Base-by-base conservation (phyloP, 192 early-diverging fungal genomes). In the Spinellus fusiger region DNA sequence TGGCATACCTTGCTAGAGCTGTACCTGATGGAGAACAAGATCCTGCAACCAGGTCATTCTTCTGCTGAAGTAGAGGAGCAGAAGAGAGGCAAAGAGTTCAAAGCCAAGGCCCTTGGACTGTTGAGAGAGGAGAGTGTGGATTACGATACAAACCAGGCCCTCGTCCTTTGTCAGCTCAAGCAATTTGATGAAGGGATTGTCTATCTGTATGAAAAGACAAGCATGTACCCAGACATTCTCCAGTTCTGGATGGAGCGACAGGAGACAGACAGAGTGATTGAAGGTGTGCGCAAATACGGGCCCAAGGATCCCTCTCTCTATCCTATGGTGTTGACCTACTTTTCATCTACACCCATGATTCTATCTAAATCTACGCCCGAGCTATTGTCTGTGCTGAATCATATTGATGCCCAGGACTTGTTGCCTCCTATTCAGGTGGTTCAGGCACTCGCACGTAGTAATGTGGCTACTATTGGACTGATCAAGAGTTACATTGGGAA, bases 1-100 rank as follows among this genome's bases (percentile, higher is more conserved):
- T 96, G 96, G 89, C 90, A 92, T 62, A 94, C 94, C 4, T 71
- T 99, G 25, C 64, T 99, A 54, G 94, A 99, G 64, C 80, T 99
- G 20, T 93, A 96, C 60, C 69, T 84, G 38, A 62, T 95, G 62
- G 80, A 80, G 50, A 78, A 65, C 32, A 62, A 70, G 32, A 32
- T 71, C 33, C 28, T 61, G 8, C 22, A 32, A 12, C 22, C 31
- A n/a, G n/a, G n/a, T n/a, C n/a, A n/a, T n/a, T n/a, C n/a, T n/a
- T n/a, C n/a, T n/a, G n/a, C n/a, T n/a, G n/a, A n/a, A n/a, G n/a
- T n/a, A n/a, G 25, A 54, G 34, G 18, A 34, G 15, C 52, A 57
- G 9, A 56, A 62, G 16, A 62, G 67, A 22, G 37, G 50, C 22
- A 69, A 63, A 35, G 62, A 55, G 28, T 61, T 56, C 8, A 53